These are phyloP conservation scores for Lenwebbia sp. DNA, from an alignment of 345 rosid species.

Conservation along the genomic window DNA sequence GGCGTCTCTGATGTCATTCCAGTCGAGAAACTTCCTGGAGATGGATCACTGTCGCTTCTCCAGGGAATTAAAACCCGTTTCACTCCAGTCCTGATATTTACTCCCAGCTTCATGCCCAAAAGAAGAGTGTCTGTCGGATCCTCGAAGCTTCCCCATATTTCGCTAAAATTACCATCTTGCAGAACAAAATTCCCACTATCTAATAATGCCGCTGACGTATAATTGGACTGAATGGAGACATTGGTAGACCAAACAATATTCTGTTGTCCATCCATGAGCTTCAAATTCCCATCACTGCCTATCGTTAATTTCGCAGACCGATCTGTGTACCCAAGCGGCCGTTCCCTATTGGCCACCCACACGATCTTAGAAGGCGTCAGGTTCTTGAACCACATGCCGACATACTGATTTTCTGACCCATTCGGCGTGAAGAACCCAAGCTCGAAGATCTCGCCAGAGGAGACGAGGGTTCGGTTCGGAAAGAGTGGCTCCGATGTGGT, in stretches of 20 bases:
- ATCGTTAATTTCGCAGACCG: constrained; percentile 5
- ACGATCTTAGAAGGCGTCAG: constrained; percentile 2
- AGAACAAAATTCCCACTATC: constrained; percentile 26
- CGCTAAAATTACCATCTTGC: not conserved
- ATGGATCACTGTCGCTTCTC: constrained; percentile 19
- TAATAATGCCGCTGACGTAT: constrained; percentile 6
- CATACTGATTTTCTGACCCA: not conserved
- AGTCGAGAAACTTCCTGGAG: constrained; percentile 6
- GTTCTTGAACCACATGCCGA: not conserved
- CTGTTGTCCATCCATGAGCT: constrained; percentile 1
- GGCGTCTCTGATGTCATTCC: constrained; percentile 9
- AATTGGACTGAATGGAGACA: not conserved
- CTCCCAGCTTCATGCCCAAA: constrained; percentile 19
- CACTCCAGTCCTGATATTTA: constrained; percentile 3
- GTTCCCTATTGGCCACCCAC: constrained; percentile 33
- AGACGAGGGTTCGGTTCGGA: not conserved
- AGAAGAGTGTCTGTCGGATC: constrained; percentile 21
- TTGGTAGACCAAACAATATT: constrained; percentile 14
- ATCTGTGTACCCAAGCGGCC: constrained; percentile 8
- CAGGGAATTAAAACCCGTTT: constrained; percentile 14
- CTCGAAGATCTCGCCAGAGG: not conserved
- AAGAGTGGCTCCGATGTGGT: not conserved
- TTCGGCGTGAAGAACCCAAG: not conserved
- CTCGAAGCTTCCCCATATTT: constrained; percentile 29
- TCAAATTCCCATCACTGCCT: constrained; percentile 5